Conservation (phyloP, 192 early-diverging fungal species). For the Lobosporangium transversale region DNA sequence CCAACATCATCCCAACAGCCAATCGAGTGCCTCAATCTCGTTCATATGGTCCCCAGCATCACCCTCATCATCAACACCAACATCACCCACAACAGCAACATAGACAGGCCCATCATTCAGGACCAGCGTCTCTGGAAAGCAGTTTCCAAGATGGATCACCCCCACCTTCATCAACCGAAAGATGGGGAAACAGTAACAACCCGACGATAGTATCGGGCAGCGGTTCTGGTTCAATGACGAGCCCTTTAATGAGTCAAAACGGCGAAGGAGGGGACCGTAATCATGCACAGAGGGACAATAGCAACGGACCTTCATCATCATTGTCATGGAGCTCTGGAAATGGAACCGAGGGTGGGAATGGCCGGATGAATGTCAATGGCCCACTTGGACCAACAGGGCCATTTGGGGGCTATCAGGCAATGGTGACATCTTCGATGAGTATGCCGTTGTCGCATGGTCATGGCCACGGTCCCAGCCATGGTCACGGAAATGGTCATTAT, state of each 20-base stretch:
- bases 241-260: neutral
- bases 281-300: neutral
- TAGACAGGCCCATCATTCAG: neutral
- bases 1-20: conserved; percentile 34
- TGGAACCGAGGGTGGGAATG: conserved; percentile 8
- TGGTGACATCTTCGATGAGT: neutral
- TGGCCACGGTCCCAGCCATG: neutral
- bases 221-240: neutral
- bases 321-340: conserved; percentile 19
- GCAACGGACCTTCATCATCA: neutral
- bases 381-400: neutral
- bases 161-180: conserved; percentile 10
- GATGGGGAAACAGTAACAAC: no score
- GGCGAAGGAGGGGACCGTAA: conserved; percentile 5
- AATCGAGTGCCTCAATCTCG: conserved; percentile 36
- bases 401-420: neutral
- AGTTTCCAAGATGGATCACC: conserved; percentile 22
- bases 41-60: conserved; percentile 18
- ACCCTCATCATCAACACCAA: conserved; percentile 17
- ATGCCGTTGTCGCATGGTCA: neutral
- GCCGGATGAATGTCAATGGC: conserved; percentile 9
- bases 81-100: conserved; percentile 14
- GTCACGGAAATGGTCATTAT: no score
- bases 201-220: no score
- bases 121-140: conserved; percentile 10